Evolutionary conservation across 371 early-diverging fungal species (phyloP).

Genomic region (Haplosporangium sp.): DNA sequence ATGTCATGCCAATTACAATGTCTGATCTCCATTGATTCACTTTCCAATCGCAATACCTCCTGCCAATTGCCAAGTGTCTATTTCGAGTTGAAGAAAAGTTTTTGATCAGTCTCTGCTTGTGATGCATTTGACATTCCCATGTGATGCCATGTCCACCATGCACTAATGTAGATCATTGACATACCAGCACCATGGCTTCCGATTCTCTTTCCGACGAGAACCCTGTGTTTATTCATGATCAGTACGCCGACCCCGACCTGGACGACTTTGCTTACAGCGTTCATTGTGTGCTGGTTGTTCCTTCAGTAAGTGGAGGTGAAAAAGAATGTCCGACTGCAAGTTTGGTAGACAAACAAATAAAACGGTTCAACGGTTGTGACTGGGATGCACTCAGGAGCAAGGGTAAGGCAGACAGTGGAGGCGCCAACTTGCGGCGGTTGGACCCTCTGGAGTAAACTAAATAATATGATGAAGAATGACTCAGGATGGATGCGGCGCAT

Average conservation of each 20-base stretch:
- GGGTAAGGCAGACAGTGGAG: no score
- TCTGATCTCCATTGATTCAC: background rate
- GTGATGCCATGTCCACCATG: background rate
- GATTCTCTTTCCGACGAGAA: constrained; percentile 67
- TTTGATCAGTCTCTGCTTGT: background rate
- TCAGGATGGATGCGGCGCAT: no score
- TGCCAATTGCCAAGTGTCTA: constrained; percentile 68
- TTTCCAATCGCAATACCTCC: constrained; percentile 54
- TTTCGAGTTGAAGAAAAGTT: background rate
- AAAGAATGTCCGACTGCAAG: background rate
- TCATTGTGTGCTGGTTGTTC: constrained; percentile 6
- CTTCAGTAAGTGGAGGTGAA: background rate
- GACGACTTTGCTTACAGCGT: constrained; percentile 22
- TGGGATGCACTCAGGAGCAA: no score
- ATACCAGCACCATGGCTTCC: constrained; percentile 72
- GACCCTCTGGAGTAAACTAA: no score
- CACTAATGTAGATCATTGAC: background rate
- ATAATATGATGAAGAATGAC: no score
- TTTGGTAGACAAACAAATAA: no score
- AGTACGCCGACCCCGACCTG: constrained; percentile 51
- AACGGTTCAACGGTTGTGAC: no score
- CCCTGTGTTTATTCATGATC: constrained; percentile 41
- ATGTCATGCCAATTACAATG: background rate
- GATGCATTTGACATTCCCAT: background rate
- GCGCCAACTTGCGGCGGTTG: no score